These are phyloP conservation scores for Niebla homalea DNA, from an alignment of 495 filamentous ascomycete species.

Conservation along the genomic window DNA sequence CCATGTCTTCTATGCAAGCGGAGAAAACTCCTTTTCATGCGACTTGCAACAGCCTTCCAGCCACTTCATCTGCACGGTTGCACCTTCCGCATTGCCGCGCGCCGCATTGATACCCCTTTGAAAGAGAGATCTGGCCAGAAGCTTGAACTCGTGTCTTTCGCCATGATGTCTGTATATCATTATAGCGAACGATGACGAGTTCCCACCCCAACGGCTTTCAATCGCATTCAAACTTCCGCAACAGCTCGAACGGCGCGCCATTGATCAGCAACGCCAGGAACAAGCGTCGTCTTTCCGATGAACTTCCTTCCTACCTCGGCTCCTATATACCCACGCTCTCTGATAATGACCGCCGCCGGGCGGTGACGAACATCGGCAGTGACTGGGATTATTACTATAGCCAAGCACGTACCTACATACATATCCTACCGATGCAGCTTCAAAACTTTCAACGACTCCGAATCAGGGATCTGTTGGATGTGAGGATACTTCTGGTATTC, in stretches of 20 bases:
- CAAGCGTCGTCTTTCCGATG: conserved; percentile 12
- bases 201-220: background rate
- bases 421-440: background rate
- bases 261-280: conserved; percentile 8
- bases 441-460: background rate
- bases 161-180: too few relatives aligned
- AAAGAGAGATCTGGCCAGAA: too few relatives aligned
- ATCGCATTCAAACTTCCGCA: conserved; percentile 4
- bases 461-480: conserved; percentile 13
- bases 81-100: too few relatives aligned
- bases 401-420: background rate
- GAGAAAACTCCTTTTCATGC: too few relatives aligned
- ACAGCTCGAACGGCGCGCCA: background rate
- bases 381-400: background rate
- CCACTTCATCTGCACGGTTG: background rate
- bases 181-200: conserved; percentile 4
- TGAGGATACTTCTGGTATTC: conserved; percentile 52
- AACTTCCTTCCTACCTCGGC: conserved; percentile 4
- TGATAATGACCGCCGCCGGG: background rate
- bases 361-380: background rate
- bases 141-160: too few relatives aligned
- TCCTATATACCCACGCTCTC: conserved; percentile 8
- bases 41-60: too few relatives aligned
- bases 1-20: background rate
- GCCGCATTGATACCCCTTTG: too few relatives aligned